Conservation (phyloP, 2,329 filamentous ascomycete species). For the Ophiostoma tasmaniense region DNA sequence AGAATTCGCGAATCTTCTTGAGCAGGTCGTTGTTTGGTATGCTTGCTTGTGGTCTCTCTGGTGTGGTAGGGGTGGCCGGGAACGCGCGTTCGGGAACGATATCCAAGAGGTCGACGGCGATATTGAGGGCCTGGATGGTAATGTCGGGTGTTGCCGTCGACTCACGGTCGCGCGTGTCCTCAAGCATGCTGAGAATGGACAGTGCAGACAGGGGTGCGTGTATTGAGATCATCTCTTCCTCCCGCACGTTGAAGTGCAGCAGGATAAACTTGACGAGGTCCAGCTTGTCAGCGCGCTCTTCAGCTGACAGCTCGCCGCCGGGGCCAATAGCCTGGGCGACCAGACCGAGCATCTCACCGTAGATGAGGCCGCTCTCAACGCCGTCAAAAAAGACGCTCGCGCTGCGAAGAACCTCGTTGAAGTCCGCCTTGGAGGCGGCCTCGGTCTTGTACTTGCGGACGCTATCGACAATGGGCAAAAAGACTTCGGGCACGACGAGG, state of each 20-base stretch:
- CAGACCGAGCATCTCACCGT: slow-evolving; percentile 67
- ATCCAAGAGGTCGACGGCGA: slow-evolving; percentile 51
- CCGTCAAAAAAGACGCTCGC: slow-evolving; percentile 96
- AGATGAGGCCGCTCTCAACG: slow-evolving; percentile 89
- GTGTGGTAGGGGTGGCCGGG: slow-evolving; percentile 23
- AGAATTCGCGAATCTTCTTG: slow-evolving; percentile 56
- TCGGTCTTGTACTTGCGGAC: slow-evolving; percentile 64
- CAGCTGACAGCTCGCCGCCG: slow-evolving; percentile 34
- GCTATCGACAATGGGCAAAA: slow-evolving; percentile 75
- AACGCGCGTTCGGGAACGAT: slow-evolving; percentile 59
- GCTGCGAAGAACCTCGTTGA: slow-evolving; percentile 81
- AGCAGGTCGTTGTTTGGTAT: slow-evolving; percentile 45
- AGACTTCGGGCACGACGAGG: slow-evolving; percentile 77
- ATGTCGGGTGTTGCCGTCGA: slow-evolving; percentile 18
- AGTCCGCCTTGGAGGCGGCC: slow-evolving; percentile 58
- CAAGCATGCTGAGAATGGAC: slow-evolving; percentile 53
- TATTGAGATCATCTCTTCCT: slow-evolving; percentile 88
- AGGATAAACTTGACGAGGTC: slow-evolving; percentile 74
- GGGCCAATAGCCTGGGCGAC: slow-evolving; percentile 52
- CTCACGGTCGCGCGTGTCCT: slow-evolving; percentile 40
- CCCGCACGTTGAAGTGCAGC: slow-evolving; percentile 80
- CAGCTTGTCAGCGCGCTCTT: slow-evolving; percentile 54
- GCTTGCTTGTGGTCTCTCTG: slow-evolving; percentile 2
- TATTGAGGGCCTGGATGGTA: slow-evolving; percentile 33
- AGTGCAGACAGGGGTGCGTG: slow-evolving; percentile 73